A percentile compares a stretch with the other conserved stretches of the same genome.
These are phyloP conservation scores for Mortierella antarctica DNA, from an alignment of 192 early-diverging fungal genomes.

Conservation along the genomic window DNA sequence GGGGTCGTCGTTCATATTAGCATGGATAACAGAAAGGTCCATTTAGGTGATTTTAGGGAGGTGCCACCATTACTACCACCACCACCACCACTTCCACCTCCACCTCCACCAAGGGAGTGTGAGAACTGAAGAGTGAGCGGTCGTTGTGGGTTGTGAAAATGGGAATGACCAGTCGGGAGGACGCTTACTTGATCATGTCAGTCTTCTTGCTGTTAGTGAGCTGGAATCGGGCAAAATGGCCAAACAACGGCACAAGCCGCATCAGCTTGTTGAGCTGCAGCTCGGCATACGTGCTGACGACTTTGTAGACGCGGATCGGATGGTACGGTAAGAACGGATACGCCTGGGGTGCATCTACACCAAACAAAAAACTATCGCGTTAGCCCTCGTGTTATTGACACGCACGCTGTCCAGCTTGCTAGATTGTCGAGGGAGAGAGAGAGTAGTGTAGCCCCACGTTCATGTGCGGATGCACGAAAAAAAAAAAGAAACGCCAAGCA, in stretches of 20 bases:
- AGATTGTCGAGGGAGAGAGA: not conserved
- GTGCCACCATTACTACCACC: too few species aligned
- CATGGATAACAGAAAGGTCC: too few species aligned
- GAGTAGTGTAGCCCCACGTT: not conserved
- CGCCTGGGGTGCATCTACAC: slow-evolving; percentile 40
- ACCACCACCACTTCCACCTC: not conserved
- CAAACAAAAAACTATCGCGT: not conserved
- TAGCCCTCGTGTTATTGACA: not conserved
- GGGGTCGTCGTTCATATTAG: not conserved
- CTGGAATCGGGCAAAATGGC: slow-evolving; percentile 52
- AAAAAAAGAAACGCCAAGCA: too few species aligned
- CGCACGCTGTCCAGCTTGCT: too few species aligned
- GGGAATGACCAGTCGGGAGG: too few species aligned
- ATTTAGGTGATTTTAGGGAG: too few species aligned
- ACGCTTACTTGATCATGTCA: slow-evolving; percentile 48
- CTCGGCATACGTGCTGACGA: slow-evolving; percentile 47
- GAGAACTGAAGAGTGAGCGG: too few species aligned
- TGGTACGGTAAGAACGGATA: slow-evolving; percentile 50
- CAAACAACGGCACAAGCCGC: slow-evolving; percentile 48
- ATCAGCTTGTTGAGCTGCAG: slow-evolving; percentile 48
- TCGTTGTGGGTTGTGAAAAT: too few species aligned
- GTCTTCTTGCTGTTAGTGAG: slow-evolving; percentile 53
- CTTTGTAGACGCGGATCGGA: slow-evolving; percentile 53
- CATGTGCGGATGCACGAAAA: not conserved
- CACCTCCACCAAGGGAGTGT: not conserved